Evolutionary conservation across 2,329 filamentous ascomycete species (phyloP), one percentile per base, ranked within the genome.

Genomic region (Alternaria sp.): DNA sequence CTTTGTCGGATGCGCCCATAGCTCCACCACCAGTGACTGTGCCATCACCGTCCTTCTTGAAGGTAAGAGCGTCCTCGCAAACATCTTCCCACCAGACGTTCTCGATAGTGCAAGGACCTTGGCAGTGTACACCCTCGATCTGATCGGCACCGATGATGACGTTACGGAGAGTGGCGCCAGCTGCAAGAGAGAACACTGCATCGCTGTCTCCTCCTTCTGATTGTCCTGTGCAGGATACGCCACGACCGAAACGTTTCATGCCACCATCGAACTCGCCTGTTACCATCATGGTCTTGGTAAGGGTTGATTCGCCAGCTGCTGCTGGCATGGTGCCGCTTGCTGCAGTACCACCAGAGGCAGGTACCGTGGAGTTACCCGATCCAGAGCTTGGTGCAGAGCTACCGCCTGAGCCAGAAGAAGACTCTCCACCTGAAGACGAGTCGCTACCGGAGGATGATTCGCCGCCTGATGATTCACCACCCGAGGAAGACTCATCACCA

Each of bases 81-180:
- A 82, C 79, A 30, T 75, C 76, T 24, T 74, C 70, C 75, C 78
- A 83, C 79, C 80, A 61, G 16, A 61, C 58, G 11, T 79, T 77
- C 68, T 85, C 80, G 32, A 49, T 49, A 12, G 46, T 49, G 20
- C 46, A 49, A 8, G 46, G 30, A n/a, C 46, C 46, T 84, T 62
- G 44, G 54, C 66, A 68, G 58, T 68, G 66, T 20, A 68, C 58
- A 52, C 66, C 66, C 43, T 68, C 84, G 36, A 81, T 79, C 69
- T 85, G 81, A 60, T 81, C 79, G 46, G 79, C 78, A 20, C 85
- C 84, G 58, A 87, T 86, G 75, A 87, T 86, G 73, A 81, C 84
- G 70, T 86, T 86, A 68, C 80, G 81, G 46, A 87, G 76, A 18
- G 82, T 83, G 24, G 80, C 85, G 24, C 84, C 84, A 48, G 80